A percentile compares a stretch with the other conserved stretches of the same genome.
Conservation (phyloP, 2,329 filamentous ascomycete species). For the Trichoderma harzianum region DNA sequence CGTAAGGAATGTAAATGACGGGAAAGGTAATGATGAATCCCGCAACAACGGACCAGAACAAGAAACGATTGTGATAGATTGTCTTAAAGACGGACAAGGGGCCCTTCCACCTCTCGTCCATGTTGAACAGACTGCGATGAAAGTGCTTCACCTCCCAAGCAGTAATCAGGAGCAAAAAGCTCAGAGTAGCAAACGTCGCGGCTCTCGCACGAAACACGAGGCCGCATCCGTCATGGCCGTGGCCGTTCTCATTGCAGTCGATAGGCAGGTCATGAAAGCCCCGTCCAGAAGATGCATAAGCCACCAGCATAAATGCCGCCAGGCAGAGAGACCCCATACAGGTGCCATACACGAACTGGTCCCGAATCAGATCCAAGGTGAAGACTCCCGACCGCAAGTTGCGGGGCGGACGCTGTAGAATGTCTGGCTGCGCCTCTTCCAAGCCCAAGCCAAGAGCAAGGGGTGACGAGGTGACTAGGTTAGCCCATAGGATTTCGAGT, state of each 20-base stretch:
- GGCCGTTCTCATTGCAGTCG: constrained; percentile 56
- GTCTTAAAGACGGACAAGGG: constrained; percentile 53
- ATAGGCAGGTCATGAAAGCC: constrained; percentile 48
- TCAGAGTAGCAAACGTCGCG: constrained; percentile 66
- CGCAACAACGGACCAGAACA: constrained; percentile 60
- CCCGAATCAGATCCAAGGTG: constrained; percentile 60
- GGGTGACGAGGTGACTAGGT: constrained; percentile 69
- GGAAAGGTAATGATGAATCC: constrained; percentile 60
- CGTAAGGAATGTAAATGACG: constrained; percentile 63
- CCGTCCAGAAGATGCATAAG: constrained; percentile 47
- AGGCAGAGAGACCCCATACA: constrained; percentile 63
- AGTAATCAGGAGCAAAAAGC: constrained; percentile 64
- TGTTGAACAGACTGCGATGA: constrained; percentile 64
- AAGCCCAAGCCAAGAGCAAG: constrained; percentile 70
- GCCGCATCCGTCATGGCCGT: constrained; percentile 48
- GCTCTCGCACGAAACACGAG: constrained; percentile 62
- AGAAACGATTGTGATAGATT: constrained; percentile 66
- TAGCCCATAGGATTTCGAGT: constrained; percentile 73
- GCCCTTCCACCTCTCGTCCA: constrained; percentile 53
- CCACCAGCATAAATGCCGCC: constrained; percentile 57
- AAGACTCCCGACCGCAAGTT: constrained; percentile 59
- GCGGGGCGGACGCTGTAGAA: constrained; percentile 64
- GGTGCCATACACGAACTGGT: constrained; percentile 64
- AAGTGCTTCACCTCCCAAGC: constrained; percentile 74
- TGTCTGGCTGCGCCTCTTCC: constrained; percentile 65